Base-by-base conservation (phyloP, 192 early-diverging fungal genomes). In the Funneliformis mosseae region DNA sequence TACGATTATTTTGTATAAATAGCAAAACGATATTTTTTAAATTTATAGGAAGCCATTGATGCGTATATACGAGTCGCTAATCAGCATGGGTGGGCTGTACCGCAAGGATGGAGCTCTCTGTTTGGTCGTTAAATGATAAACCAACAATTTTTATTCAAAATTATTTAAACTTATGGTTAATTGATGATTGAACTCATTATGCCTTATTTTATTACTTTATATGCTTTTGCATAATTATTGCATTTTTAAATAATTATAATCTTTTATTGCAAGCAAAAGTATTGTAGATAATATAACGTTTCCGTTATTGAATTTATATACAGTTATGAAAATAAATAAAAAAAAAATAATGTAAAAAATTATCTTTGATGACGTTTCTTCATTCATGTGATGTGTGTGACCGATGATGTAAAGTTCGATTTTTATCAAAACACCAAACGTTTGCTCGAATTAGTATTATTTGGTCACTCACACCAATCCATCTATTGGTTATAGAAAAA, bases 41-140 rank as follows among this genome's bases (percentile, higher is more conserved):
- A 28, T 45, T 77, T 46, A 21, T 63, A 77, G 50, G 85, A 86
- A 70, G 85, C 81, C 5, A 84, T 86, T 82, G 83, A 82, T 3
- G 73, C 84, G 6, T 85, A 68, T 50, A 74, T 85, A 21, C 78
- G 84, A 50, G 84, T 85, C 4, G 84, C 84, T 4, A 74, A 73
- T 28, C 76, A 76, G 14, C 84, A 85, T 41, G 81, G 81, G 8
- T 85, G 84, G 84, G n/a, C 39, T 4, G 79, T 85, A 28, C 84
- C 84, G 21, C 23, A 18, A 23, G 59, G 62, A 39, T 77, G 75
- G 75, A 18, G 21, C 2, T 11, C 59, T 23, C 63, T 77, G 39
- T 77, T 77, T 42, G 75, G 75, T 27, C 75, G 61, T 43, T 77
- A 77, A 64, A 55, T 21, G 6, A 55, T 3, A 21, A 21, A 55